Percentiles rank a stretch among this genome's conserved stretches.
Evolutionary conservation across 140 eudicot genomes (phyloP).

Genomic region (Oenanthe javanica): DNA sequence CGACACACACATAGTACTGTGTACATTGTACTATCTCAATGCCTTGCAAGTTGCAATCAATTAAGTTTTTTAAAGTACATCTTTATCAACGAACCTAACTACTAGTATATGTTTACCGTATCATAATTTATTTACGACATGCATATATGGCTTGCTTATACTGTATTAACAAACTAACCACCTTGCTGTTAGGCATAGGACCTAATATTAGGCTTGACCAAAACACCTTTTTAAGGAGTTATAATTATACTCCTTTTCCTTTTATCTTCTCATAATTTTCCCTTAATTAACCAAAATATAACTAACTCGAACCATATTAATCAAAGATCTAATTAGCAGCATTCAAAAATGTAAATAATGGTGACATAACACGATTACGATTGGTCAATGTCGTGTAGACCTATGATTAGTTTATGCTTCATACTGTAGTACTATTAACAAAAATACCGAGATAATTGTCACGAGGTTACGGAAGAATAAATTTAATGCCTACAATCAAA

Average conservation of each 20-base stretch:
- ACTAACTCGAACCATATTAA: background rate
- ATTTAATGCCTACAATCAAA: too few relatives aligned
- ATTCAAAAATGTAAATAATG: background rate
- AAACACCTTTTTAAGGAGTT: background rate
- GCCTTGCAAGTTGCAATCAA: too few relatives aligned
- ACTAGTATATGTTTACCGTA: background rate
- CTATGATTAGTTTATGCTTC: background rate
- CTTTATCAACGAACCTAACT: background rate
- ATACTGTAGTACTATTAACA: too few relatives aligned
- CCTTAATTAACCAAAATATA: background rate
- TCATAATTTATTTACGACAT: background rate
- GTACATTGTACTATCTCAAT: too few relatives aligned
- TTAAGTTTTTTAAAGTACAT: background rate
- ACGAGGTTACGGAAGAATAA: too few relatives aligned
- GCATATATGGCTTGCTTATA: background rate
- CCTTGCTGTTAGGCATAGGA: background rate
- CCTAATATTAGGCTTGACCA: constrained; percentile 1
- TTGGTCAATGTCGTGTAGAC: background rate
- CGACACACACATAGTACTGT: too few relatives aligned
- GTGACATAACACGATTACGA: background rate
- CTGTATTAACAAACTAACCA: background rate
- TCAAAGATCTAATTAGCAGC: background rate
- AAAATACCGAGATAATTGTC: too few relatives aligned
- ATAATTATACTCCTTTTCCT: background rate
- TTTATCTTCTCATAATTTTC: background rate